Percentiles rank a stretch among this genome's conserved stretches.
Evolutionary conservation across 2,329 filamentous ascomycete genomes (phyloP).

Genomic region (Triangularia setosa): DNA sequence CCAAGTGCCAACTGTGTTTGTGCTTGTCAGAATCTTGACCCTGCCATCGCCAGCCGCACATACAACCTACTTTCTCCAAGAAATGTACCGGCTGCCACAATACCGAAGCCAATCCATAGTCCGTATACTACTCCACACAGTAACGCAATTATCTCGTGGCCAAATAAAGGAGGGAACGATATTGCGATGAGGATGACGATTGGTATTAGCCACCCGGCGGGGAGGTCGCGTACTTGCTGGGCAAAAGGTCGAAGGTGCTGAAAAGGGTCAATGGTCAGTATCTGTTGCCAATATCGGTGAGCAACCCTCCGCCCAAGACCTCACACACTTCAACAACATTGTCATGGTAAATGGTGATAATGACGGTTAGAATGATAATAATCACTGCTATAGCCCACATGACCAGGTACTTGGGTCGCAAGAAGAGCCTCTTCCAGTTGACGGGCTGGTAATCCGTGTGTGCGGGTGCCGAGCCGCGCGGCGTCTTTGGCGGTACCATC

Average conservation of each 20-base stretch:
- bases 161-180: slow-evolving; percentile 41
- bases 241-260: slow-evolving; percentile 35
- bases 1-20: slow-evolving; percentile 33
- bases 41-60: background rate
- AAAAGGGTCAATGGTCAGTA: background rate
- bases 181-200: slow-evolving; percentile 37
- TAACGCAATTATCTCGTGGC: slow-evolving; percentile 40
- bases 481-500: background rate
- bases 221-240: slow-evolving; percentile 35
- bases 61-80: slow-evolving; percentile 31
- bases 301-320: too few relatives aligned
- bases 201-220: slow-evolving; percentile 39
- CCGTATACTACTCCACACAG: slow-evolving; percentile 41
- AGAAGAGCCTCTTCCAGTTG: slow-evolving; percentile 35
- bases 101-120: slow-evolving; percentile 39
- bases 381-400: slow-evolving; percentile 30
- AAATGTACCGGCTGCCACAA: slow-evolving; percentile 40
- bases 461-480: slow-evolving; percentile 2
- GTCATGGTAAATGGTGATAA: slow-evolving; percentile 37
- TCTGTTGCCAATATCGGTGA: too few relatives aligned
- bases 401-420: slow-evolving; percentile 35
- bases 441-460: slow-evolving; percentile 34
- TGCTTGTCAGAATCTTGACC: background rate
- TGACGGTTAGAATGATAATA: slow-evolving; percentile 29
- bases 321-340: slow-evolving; percentile 34